Evolutionary conservation across 192 early-diverging fungal genomes (phyloP).

Genomic region (Rhizophagus prolifer): DNA sequence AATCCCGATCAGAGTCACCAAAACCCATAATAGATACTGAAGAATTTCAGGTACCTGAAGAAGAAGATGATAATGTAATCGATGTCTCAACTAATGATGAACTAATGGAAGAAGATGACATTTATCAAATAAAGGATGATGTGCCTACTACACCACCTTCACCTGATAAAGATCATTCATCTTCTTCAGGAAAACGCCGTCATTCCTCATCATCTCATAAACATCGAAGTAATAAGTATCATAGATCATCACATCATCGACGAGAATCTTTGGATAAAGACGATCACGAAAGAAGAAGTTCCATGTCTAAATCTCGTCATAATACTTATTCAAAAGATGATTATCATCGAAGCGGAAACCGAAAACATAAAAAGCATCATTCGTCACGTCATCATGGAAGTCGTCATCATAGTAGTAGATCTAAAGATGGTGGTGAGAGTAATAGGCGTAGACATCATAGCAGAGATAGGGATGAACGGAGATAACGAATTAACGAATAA

Average conservation of each 20-base stretch:
- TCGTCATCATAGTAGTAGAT: constrained; percentile 8
- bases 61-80: constrained; percentile 17
- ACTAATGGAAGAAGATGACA: neutral
- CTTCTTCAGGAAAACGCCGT: constrained; percentile 2
- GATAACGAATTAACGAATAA: neutral
- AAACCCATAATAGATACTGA: constrained; percentile 1
- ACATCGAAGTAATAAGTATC: constrained; percentile 8
- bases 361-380: constrained; percentile 21
- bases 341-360: constrained; percentile 5
- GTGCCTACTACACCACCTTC: constrained; percentile 4
- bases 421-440: neutral
- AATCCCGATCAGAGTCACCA: neutral
- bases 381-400: neutral
- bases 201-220: constrained; percentile 18
- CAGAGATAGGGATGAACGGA: neutral
- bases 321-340: constrained; percentile 11
- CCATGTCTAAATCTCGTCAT: neutral
- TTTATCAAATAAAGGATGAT: neutral
- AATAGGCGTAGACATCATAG: constrained; percentile 2
- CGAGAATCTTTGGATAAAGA: constrained; percentile 17
- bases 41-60: neutral
- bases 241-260: constrained; percentile 18
- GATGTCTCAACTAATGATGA: constrained; percentile 23
- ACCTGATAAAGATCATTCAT: neutral
- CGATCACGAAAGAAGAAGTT: constrained; percentile 3